phyloP scores from a whole-genome alignment of 257 asterid genomes.

The Schizonepeta tenuifolia region DNA sequence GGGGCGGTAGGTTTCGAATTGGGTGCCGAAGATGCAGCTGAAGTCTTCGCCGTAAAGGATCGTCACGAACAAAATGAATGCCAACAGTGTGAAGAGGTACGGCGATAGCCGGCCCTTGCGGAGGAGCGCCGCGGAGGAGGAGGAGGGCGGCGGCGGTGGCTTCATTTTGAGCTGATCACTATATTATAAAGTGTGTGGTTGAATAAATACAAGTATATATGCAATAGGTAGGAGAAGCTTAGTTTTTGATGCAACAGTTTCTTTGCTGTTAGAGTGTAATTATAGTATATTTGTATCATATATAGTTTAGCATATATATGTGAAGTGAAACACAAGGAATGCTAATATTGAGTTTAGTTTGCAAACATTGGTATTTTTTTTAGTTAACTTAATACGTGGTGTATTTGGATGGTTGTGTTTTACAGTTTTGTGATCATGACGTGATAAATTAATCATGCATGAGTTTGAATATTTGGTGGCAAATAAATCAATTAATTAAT shows the following conservation, averaged over 20 bases:
- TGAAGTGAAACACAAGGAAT: conserved; percentile 39
- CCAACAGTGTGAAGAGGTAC: conserved; percentile 44
- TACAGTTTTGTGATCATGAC: conserved; percentile 10
- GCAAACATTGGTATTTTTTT: background rate
- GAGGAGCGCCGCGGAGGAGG: conserved; percentile 35
- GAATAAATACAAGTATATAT: conserved; percentile 47
- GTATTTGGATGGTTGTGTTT: conserved; percentile 29
- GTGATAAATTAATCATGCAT: background rate
- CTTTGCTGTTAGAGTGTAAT: background rate
- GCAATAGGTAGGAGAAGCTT: conserved; percentile 26
- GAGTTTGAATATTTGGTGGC: background rate
- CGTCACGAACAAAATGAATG: conserved; percentile 58
- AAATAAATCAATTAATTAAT: background rate
- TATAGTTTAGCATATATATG: background rate
- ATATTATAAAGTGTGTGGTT: conserved; percentile 20
- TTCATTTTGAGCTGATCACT: conserved; percentile 33
- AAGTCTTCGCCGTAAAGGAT: conserved; percentile 58
- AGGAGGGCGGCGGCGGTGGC: conserved; percentile 44
- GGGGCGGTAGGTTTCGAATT: conserved; percentile 33
- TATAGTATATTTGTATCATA: background rate
- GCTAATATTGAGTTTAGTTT: conserved; percentile 3
- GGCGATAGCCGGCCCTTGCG: conserved; percentile 58
- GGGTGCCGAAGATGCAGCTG: conserved; percentile 44
- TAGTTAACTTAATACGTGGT: background rate
- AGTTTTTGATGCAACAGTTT: background rate